Conservation (phyloP, 2,329 filamentous ascomycete genomes). For the Fonsecaea monophora region DNA sequence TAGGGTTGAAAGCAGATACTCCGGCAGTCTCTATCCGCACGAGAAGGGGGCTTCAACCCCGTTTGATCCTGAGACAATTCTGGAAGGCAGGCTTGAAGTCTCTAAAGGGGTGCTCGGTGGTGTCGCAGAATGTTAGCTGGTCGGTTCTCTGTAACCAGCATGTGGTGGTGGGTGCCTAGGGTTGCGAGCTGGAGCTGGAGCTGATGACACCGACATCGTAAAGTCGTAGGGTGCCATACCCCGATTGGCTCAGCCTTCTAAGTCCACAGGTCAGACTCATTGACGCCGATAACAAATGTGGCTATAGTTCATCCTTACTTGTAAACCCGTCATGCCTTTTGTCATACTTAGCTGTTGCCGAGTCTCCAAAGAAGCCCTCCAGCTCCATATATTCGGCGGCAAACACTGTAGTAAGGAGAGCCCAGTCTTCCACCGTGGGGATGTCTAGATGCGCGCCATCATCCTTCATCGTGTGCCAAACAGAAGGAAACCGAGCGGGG, state of each 20-base stretch:
- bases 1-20: background rate
- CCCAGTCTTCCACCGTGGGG: conserved; percentile 84
- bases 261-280: conserved; percentile 16
- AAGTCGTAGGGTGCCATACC: background rate
- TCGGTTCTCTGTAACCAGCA: background rate
- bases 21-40: background rate
- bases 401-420: conserved; percentile 81
- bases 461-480: conserved; percentile 88
- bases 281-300: background rate
- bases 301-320: conserved; percentile 44
- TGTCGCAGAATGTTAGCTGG: background rate
- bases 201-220: background rate
- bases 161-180: background rate
- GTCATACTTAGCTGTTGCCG: conserved; percentile 17
- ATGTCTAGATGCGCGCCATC: conserved; percentile 84
- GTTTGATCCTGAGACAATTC: background rate
- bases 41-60: background rate
- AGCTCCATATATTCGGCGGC: conserved; percentile 92
- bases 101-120: background rate
- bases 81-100: background rate
- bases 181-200: background rate
- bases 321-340: conserved; percentile 35
- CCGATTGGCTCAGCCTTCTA: conserved; percentile 17
- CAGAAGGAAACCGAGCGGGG: conserved; percentile 76
- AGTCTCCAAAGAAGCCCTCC: conserved; percentile 59